Percentiles rank a stretch among this genome's conserved stretches.
Evolutionary conservation across 2,329 filamentous ascomycete species (phyloP).

Genomic region (Diplodia intermedia): DNA sequence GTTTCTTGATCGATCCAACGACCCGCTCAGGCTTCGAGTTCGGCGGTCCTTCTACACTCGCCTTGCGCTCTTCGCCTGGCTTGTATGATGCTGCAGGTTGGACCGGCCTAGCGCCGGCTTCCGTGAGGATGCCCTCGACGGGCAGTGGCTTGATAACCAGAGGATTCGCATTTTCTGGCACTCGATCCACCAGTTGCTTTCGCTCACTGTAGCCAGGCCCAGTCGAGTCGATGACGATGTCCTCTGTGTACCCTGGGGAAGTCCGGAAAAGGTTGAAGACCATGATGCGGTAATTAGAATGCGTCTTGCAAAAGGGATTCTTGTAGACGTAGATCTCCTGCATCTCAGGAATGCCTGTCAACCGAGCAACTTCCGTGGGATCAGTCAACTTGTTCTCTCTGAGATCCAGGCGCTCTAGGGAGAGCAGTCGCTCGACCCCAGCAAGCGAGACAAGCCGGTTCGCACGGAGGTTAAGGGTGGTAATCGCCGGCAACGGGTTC

Average conservation of each 20-base stretch:
- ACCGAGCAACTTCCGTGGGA: slow-evolving; percentile 84
- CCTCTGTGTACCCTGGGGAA: slow-evolving; percentile 87
- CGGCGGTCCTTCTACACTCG: slow-evolving; percentile 2
- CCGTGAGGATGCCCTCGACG: slow-evolving; percentile 58
- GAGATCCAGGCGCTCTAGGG: slow-evolving; percentile 87
- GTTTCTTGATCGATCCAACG: slow-evolving; percentile 30
- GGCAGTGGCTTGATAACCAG: slow-evolving; percentile 76
- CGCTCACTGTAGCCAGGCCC: slow-evolving; percentile 85
- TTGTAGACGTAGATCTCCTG: slow-evolving; percentile 90
- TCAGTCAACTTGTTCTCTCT: slow-evolving; percentile 92
- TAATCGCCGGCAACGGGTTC: slow-evolving; percentile 90
- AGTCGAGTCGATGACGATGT: slow-evolving; percentile 85
- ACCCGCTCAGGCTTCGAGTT: slow-evolving; percentile 20
- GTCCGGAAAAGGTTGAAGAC: slow-evolving; percentile 97
- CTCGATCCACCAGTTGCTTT: slow-evolving; percentile 82
- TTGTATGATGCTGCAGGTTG: slow-evolving; percentile 2
- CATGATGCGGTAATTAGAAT: slow-evolving; percentile 81
- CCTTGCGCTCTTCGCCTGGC: slow-evolving; percentile 17
- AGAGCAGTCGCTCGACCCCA: slow-evolving; percentile 86
- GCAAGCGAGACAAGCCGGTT: slow-evolving; percentile 88
- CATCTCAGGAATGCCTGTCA: slow-evolving; percentile 90
- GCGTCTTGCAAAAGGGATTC: slow-evolving; percentile 89
- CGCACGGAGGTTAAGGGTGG: slow-evolving; percentile 85
- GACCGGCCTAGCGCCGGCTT: slow-evolving; percentile 17
- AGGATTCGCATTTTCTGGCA: slow-evolving; percentile 74